These are phyloP conservation scores for Acmispon strigosus DNA, from an alignment of 306 rosid species.

Conservation along the genomic window DNA sequence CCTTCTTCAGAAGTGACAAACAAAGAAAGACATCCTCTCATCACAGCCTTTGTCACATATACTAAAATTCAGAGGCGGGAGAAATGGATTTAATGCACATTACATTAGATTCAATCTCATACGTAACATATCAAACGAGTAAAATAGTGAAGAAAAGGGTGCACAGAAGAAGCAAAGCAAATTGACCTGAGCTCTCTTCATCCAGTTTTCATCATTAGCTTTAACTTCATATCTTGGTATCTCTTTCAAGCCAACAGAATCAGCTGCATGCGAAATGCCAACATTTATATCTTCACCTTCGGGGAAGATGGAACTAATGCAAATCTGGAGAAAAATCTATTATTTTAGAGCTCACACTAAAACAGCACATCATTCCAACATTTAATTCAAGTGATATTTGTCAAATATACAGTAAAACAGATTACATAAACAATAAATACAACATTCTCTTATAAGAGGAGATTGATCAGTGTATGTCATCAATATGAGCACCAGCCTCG, in stretches of 20 bases:
- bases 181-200: slow-evolving; percentile 64
- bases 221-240: slow-evolving; percentile 56
- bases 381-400: background rate
- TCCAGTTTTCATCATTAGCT: slow-evolving; percentile 67
- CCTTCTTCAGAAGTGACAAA: background rate
- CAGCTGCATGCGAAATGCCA: slow-evolving; percentile 64
- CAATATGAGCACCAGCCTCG: background rate
- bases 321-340: slow-evolving; percentile 41
- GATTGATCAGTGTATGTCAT: background rate
- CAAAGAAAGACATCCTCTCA: background rate
- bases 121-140: background rate
- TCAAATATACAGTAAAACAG: background rate
- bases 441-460: background rate
- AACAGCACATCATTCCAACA: background rate
- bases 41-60: background rate
- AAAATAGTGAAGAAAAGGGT: background rate
- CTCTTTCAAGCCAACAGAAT: slow-evolving; percentile 80
- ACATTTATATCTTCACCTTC: slow-evolving; percentile 49
- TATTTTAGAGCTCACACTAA: slow-evolving; percentile 1
- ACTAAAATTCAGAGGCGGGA: background rate
- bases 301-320: slow-evolving; percentile 57
- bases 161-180: slow-evolving; percentile 10
- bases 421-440: background rate
- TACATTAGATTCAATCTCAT: background rate
- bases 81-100: background rate